Evolutionary conservation across 768 basidiomycete species (phyloP).

Genomic region (Lactarius sp.): DNA sequence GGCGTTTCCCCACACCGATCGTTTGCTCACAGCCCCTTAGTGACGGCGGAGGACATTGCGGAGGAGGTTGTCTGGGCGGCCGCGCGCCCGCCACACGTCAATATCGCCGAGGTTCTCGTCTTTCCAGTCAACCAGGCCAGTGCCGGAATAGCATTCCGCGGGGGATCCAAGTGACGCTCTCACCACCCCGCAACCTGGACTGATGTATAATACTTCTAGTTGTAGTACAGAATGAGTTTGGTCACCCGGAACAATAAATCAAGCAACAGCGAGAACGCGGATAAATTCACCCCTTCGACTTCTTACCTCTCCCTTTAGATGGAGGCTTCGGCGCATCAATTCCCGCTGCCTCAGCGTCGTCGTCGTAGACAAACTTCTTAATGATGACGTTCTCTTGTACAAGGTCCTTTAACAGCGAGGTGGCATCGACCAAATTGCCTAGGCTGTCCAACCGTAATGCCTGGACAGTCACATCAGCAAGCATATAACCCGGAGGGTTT

Average conservation of each 20-base stretch:
- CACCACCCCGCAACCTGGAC: neutral
- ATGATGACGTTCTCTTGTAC: slow-evolving; percentile 62
- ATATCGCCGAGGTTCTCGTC: slow-evolving; percentile 76
- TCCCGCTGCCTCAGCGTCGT: slow-evolving; percentile 39
- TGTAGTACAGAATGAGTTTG: slow-evolving; percentile 3
- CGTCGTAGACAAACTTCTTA: slow-evolving; percentile 78
- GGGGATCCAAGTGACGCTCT: slow-evolving; percentile 29
- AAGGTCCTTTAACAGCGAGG: slow-evolving; percentile 52
- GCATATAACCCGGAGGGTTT: neutral
- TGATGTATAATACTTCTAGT: slow-evolving; percentile 7
- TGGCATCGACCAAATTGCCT: slow-evolving; percentile 62
- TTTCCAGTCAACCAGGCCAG: slow-evolving; percentile 79
- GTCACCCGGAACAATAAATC: slow-evolving; percentile 14
- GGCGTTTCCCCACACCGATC: neutral
- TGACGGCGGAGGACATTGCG: slow-evolving; percentile 82
- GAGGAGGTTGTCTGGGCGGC: slow-evolving; percentile 99
- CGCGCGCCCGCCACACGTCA: slow-evolving; percentile 85
- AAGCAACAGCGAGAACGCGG: slow-evolving; percentile 20
- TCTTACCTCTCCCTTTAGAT: slow-evolving; percentile 45
- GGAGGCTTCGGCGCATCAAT: slow-evolving; percentile 33
- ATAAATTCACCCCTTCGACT: slow-evolving; percentile 41
- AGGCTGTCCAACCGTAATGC: slow-evolving; percentile 58
- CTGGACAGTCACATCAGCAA: slow-evolving; percentile 34
- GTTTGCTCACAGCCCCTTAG: slow-evolving; percentile 35
- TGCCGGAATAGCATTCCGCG: slow-evolving; percentile 56